Evolutionary conservation across 2,329 filamentous ascomycete genomes (phyloP).

Genomic region (Ophiognomonia clavigignenti-juglandacearum): DNA sequence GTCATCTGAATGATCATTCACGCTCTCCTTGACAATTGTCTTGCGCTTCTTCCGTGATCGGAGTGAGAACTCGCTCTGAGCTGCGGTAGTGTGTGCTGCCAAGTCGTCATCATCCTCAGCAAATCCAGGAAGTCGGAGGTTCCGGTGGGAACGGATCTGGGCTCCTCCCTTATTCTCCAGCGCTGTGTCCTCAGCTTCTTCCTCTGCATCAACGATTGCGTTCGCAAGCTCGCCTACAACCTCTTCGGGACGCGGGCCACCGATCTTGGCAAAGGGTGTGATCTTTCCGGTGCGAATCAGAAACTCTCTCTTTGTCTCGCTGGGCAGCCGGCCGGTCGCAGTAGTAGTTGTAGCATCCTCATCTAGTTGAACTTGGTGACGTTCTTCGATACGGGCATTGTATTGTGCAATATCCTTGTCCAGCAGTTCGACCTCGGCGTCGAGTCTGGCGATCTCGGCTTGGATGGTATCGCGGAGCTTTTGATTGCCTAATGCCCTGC

Average conservation of each 20-base stretch:
- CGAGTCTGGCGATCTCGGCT: slow-evolving; percentile 61
- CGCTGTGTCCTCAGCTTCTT: slow-evolving; percentile 56
- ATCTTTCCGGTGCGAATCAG: slow-evolving; percentile 96
- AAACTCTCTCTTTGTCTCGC: slow-evolving; percentile 82
- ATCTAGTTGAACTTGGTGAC: slow-evolving; percentile 53
- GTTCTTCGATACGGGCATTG: slow-evolving; percentile 70
- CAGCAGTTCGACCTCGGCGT: slow-evolving; percentile 58
- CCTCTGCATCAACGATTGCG: slow-evolving; percentile 76
- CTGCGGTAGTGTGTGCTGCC: slow-evolving; percentile 26
- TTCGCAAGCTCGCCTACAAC: slow-evolving; percentile 68
- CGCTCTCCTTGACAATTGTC: slow-evolving; percentile 25
- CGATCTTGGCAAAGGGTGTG: slow-evolving; percentile 84
- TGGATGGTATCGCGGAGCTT: slow-evolving; percentile 53
- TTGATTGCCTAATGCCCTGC: slow-evolving; percentile 38
- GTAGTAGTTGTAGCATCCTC: slow-evolving; percentile 34
- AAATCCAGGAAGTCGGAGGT: slow-evolving; percentile 70
- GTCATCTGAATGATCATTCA: slow-evolving; percentile 31
- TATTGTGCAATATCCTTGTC: slow-evolving; percentile 76
- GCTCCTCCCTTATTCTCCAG: slow-evolving; percentile 34
- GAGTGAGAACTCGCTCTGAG: slow-evolving; percentile 51
- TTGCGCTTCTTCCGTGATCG: slow-evolving; percentile 54
- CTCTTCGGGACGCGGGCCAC: slow-evolving; percentile 54
- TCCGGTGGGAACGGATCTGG: slow-evolving; percentile 62
- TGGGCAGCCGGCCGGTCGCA: slow-evolving; percentile 60
- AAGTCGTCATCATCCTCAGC: slow-evolving; percentile 38